Evolutionary conservation across 2,329 filamentous ascomycete genomes (phyloP).

Genomic region (Microcyclosporella mali): DNA sequence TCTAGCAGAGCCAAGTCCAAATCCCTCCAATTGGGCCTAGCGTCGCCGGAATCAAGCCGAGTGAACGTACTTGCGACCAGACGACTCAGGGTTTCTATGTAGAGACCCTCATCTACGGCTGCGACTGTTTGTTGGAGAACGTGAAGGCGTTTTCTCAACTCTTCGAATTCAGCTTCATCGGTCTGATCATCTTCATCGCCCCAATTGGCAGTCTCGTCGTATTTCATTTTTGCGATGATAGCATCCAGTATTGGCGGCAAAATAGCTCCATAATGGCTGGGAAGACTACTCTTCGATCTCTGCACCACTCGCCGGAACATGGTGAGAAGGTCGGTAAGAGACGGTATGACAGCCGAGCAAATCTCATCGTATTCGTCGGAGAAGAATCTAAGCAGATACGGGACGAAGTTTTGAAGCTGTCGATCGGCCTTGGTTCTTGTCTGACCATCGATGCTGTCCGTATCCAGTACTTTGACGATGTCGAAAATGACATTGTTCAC

Average conservation of each 20-base stretch:
- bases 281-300: conserved; percentile 56
- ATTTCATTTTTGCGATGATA: conserved; percentile 93
- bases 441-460: conserved; percentile 54
- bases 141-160: conserved; percentile 82
- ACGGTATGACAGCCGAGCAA: conserved; percentile 90
- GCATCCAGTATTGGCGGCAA: conserved; percentile 82
- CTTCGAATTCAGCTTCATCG: conserved; percentile 95
- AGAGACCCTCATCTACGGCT: conserved; percentile 78
- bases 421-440: conserved; percentile 71
- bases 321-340: conserved; percentile 83
- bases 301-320: conserved; percentile 77
- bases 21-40: conserved; percentile 85
- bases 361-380: conserved; percentile 97
- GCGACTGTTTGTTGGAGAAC: conserved; percentile 89
- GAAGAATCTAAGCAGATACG: conserved; percentile 86
- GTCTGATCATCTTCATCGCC: conserved; percentile 90
- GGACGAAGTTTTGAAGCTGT: conserved; percentile 75
- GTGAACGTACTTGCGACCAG: conserved; percentile 84
- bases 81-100: conserved; percentile 80
- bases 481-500: conserved; percentile 86
- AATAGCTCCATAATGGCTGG: conserved; percentile 70
- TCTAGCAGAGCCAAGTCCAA: conserved; percentile 89
- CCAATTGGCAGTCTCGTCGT: conserved; percentile 91
- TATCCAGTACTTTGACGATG: conserved; percentile 79
- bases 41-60: conserved; percentile 65